Base-by-base conservation (phyloP, 2,329 filamentous ascomycete genomes). In the Malbranchea zuffiana region DNA sequence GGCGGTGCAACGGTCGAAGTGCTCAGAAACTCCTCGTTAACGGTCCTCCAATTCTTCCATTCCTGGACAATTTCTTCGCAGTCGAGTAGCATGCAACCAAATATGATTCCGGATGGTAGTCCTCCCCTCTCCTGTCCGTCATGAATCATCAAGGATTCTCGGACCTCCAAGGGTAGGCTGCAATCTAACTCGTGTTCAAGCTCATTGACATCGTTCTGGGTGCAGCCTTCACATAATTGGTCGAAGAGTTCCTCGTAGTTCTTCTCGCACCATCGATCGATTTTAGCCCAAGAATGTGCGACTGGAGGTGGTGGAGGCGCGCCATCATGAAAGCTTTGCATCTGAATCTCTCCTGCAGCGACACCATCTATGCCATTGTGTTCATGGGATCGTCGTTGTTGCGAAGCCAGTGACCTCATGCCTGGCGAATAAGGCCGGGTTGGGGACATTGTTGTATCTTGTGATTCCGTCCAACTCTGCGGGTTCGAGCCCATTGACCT, bases 1-100 rank as follows among this genome's bases (percentile, higher is more conserved):
- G 67, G 47, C 66, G 69, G 51, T 61, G 64, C 32, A 60, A 63
- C 57, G 12, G 60, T 55, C 23, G 75, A 57, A 25, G 75, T 69
- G 27, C 74, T 69, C 41, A 96, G 71, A 57, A 82, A 94, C 54
- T 95, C 84, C 41, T 88, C 78, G 55, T 94, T 94, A 44, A 98
- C 90, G 45, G 75, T 78, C 50, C 85, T 79, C 90, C 90, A 98
- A 55, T 94, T 92, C 51, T 83, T 81, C 84, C 88, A 96, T 58
- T 98, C 90, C 59, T 95, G 86, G 15, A 94, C 80, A 49, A 98
- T 94, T 56, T 98, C 90, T 60, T 98, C 90, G 55, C 90, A 96
- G 60, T 98, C 90, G 40, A 98, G 74, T 45, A 98, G 66, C 90
- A 98, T 98, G 56, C 77, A 81, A 42, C 87, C 75, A 51, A 98